Conservation (phyloP, 2,329 filamentous ascomycete species). For the Aspergillus ibericus region DNA sequence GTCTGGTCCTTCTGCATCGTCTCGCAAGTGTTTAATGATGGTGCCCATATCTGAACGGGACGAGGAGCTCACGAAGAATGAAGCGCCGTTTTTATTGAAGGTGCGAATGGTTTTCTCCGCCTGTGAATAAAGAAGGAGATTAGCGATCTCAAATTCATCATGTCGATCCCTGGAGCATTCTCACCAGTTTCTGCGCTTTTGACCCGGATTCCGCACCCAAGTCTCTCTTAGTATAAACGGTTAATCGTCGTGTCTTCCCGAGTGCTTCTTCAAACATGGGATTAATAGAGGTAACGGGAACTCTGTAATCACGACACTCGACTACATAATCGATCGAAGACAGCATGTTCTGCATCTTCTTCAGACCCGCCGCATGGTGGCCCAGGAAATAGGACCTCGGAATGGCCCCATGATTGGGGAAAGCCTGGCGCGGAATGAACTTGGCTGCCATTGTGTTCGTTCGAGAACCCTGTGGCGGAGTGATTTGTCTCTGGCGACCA, state of each 20-base stretch:
- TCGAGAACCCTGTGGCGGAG: background rate
- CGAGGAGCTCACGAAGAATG: constrained; percentile 39
- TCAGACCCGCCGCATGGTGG: constrained; percentile 80
- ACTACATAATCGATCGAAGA: constrained; percentile 82
- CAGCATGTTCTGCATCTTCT: constrained; percentile 78
- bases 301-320: constrained; percentile 90
- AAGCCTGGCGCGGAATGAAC: constrained; percentile 73
- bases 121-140: constrained; percentile 17
- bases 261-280: constrained; percentile 81
- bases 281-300: constrained; percentile 86
- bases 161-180: background rate
- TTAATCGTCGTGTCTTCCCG: constrained; percentile 68
- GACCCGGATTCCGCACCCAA: constrained; percentile 55
- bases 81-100: constrained; percentile 35
- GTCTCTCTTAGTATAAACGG: constrained; percentile 91
- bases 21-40: constrained; percentile 35
- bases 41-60: constrained; percentile 31
- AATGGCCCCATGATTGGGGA: constrained; percentile 72
- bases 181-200: constrained; percentile 43
- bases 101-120: constrained; percentile 34
- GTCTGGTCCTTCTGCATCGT: constrained; percentile 33
- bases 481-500: background rate
- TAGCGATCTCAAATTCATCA: background rate
- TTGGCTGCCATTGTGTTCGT: constrained; percentile 28
- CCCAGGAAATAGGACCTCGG: constrained; percentile 91